phyloP scores from a whole-genome alignment of 805 yeast genomes.

The Hanseniaspora thailandica region DNA sequence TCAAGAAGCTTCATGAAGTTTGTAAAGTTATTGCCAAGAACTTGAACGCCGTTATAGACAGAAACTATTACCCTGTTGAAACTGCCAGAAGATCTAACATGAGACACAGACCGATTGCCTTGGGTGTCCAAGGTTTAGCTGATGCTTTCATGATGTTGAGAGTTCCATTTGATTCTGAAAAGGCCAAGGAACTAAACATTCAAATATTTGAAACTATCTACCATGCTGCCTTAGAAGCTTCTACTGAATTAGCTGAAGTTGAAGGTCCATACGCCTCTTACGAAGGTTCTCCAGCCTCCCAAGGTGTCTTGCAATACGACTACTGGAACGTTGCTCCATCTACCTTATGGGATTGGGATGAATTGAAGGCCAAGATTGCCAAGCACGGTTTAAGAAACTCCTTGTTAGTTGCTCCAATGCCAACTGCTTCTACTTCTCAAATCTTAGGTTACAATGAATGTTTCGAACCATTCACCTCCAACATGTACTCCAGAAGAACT shows the following conservation, averaged over 20 bases:
- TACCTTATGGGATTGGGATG: slow-evolving; percentile 78
- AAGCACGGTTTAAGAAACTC: slow-evolving; percentile 75
- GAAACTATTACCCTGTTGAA: slow-evolving; percentile 70
- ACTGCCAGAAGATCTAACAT: slow-evolving; percentile 65
- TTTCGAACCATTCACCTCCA: slow-evolving; percentile 91
- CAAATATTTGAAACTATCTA: slow-evolving; percentile 92
- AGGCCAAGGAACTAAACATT: slow-evolving; percentile 62
- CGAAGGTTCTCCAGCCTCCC: slow-evolving; percentile 79
- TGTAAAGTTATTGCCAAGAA: slow-evolving; percentile 69
- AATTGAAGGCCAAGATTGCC: slow-evolving; percentile 46
- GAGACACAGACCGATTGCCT: slow-evolving; percentile 85
- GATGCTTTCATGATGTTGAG: slow-evolving; percentile 73
- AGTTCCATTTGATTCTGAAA: slow-evolving; percentile 73
- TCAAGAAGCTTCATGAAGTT: slow-evolving; percentile 59
- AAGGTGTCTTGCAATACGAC: slow-evolving; percentile 77
- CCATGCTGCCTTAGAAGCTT: slow-evolving; percentile 83
- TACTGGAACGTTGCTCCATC: slow-evolving; percentile 74
- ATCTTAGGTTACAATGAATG: slow-evolving; percentile 89
- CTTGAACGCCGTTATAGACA: slow-evolving; percentile 72
- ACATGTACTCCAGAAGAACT: slow-evolving; percentile 81
- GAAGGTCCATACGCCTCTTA: slow-evolving; percentile 64
- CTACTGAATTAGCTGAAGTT: slow-evolving; percentile 62
- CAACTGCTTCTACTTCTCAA: slow-evolving; percentile 95
- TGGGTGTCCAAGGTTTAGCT: slow-evolving; percentile 96
- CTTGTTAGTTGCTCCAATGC: slow-evolving; percentile 86